phyloP scores from a whole-genome alignment of 2,329 filamentous ascomycete genomes.

The Elsinoe ampelina region DNA sequence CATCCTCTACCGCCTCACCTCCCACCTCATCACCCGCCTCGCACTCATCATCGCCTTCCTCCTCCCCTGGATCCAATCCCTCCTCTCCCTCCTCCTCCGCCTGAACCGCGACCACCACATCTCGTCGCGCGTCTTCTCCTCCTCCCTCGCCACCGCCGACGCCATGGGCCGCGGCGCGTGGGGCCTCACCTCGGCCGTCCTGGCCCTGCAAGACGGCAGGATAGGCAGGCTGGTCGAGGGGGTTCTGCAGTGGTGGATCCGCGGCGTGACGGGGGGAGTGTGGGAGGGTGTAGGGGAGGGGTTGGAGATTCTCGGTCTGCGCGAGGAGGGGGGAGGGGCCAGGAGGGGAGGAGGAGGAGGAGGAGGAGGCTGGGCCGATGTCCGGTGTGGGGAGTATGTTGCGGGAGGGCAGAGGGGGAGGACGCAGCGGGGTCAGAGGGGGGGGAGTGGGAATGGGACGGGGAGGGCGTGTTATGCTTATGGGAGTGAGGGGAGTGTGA shows the following conservation, averaged over 20 bases:
- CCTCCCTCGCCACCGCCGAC: slow-evolving; percentile 45
- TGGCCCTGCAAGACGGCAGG: slow-evolving; percentile 54
- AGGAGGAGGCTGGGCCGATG: neutral
- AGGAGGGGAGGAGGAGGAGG: neutral
- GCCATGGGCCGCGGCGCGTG: slow-evolving; percentile 44
- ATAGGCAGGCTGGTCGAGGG: slow-evolving; percentile 52
- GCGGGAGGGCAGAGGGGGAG: neutral
- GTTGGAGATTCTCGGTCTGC: slow-evolving; percentile 36
- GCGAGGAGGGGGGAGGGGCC: neutral
- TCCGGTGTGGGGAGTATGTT: neutral
- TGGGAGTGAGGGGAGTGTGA: neutral
- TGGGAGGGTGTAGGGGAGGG: slow-evolving; percentile 54
- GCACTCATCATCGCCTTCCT: slow-evolving; percentile 53
- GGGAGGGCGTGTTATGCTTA: neutral
- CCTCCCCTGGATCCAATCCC: slow-evolving; percentile 50
- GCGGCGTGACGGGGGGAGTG: slow-evolving; percentile 56
- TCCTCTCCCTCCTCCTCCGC: slow-evolving; percentile 46
- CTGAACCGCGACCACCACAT: slow-evolving; percentile 61
- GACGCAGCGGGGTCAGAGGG: neutral
- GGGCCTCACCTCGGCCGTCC: slow-evolving; percentile 46
- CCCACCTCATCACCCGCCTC: slow-evolving; percentile 46
- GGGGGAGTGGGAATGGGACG: neutral
- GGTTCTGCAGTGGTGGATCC: slow-evolving; percentile 51
- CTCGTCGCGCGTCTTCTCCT: slow-evolving; percentile 47
- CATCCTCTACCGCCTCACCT: slow-evolving; percentile 50